These are phyloP conservation scores for Quillaja saponaria DNA, from an alignment of 306 rosid species.

Conservation along the genomic window DNA sequence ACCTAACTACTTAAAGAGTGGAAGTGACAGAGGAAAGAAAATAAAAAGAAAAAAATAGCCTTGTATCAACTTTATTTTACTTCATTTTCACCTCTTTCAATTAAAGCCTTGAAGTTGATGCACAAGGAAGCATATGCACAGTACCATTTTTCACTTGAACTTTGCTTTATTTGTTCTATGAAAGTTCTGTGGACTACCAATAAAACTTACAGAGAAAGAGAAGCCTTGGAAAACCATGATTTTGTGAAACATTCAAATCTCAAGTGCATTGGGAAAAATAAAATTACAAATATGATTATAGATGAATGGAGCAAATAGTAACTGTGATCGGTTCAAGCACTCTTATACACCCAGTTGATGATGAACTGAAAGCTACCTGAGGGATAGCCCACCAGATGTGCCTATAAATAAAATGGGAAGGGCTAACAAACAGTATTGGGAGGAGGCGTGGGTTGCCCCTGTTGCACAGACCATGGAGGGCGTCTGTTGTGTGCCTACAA, in stretches of 20 bases:
- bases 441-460: slow-evolving; percentile 49
- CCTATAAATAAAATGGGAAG: slow-evolving; percentile 15
- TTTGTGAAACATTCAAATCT: background rate
- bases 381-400: slow-evolving; percentile 6
- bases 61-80: too few relatives aligned
- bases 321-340: slow-evolving; percentile 15
- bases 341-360: too few relatives aligned
- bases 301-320: background rate
- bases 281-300: background rate
- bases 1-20: too few relatives aligned
- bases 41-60: too few relatives aligned
- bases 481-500: slow-evolving; percentile 73
- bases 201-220: background rate
- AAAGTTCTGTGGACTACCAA: too few relatives aligned
- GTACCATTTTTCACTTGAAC: too few relatives aligned
- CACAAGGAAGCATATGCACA: too few relatives aligned
- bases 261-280: background rate
- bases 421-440: slow-evolving; percentile 40
- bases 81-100: too few relatives aligned
- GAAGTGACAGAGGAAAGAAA: too few relatives aligned
- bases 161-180: too few relatives aligned
- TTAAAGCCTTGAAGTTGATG: too few relatives aligned
- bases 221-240: background rate
- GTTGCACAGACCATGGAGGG: slow-evolving; percentile 86
- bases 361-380: too few relatives aligned